Base-by-base conservation (phyloP, 2,329 filamentous ascomycete genomes). In the Ophiocordyceps camponoti-saundersi region DNA sequence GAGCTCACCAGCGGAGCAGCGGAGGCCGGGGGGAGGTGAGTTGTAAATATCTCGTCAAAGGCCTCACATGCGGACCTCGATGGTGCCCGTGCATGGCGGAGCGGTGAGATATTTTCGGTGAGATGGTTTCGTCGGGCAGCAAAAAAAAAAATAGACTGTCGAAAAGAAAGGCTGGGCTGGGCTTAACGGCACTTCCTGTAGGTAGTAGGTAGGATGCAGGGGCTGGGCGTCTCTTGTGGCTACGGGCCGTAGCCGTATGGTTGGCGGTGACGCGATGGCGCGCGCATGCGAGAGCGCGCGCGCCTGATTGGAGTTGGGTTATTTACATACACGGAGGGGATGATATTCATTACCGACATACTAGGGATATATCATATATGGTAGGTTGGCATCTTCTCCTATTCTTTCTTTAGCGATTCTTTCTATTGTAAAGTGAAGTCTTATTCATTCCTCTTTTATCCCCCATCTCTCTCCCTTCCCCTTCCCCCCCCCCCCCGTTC, bases 1-100 rank as follows among this genome's bases (percentile, higher is more conserved):
- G 26, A 29, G 26, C 26, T 29, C 47, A 15, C 42, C 62, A 47
- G 48, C 46, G 43, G 44, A 58, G 20, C 21, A 18, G 39, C 40
- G 40, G 40, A 23, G 21, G 16, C 3, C 10, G 6, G 36, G 10
- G n/a, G 16, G 10, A 5, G 32, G 32, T 5, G 29, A 12, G 29
- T 30, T 6, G 29, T 3, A 15, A 34, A 15, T 34, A 15, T 34
- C 32, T n/a, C 13, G 32, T 15, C 32, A n/a, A 34, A n/a, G 13
- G 16, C 3, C 12, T 5, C 3, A 3, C 32, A n/a, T 16, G 12
- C 12, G 32, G 32, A 15, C 32, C 32, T 34, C 32, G 6, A 6
- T 34, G 7, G 16, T 15, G 32, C 16, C 32, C 16, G 32, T 34
- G 32, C 32, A 16, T 13, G 32, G 12, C 32, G 32, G 32, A 34